Base-by-base conservation (phyloP, 305 asterid species). In the Fraxinus angustifolia region DNA sequence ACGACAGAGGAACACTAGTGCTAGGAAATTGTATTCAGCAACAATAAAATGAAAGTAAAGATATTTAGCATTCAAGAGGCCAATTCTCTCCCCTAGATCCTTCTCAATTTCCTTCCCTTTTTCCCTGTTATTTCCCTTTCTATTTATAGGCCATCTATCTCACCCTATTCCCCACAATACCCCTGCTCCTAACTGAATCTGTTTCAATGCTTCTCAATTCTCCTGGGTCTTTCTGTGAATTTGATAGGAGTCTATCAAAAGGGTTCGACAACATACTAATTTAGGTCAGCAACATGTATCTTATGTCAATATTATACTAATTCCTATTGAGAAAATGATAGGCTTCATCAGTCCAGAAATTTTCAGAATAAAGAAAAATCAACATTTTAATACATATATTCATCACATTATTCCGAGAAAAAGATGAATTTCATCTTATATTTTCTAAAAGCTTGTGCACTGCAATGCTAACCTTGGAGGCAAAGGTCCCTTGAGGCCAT, bases 401-500 rank as follows among this genome's bases (percentile, higher is more conserved):
- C 60, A 50, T 50, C 60, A 50, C 21, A 50, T n/a, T 50, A 14
- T 16, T 50, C 21, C 17, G 17, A 50, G 19, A 50, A 50, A 50
- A 50, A 50, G 60, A 50, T 50, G 60, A 50, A 14, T n/a, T 50
- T 50, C 60, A 50, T 50, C 60, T 42, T 11, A 42, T 42, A 42
- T 50, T 16, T 14, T 50, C 16, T 34, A 68, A 76, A 76, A 77
- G 30, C 48, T 48, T 53, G 56, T 48, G 67, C 3, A 8, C 28
- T 3, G 31, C 53, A 42, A 35, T 65, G 81, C 91, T 56, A 82
- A 94, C 97, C 98, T 94, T 94, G 80, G 97, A 93, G 83, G 97
- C 97, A 88, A 94, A 93, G 42, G 98, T 93, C 50, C 95, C 98
- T 87, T 94, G 98, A 42, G 98, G 97, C 98, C 98, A 94, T 31